Conservation (phyloP, 2,329 filamentous ascomycete species). For the Aureobasidium uvarum region DNA sequence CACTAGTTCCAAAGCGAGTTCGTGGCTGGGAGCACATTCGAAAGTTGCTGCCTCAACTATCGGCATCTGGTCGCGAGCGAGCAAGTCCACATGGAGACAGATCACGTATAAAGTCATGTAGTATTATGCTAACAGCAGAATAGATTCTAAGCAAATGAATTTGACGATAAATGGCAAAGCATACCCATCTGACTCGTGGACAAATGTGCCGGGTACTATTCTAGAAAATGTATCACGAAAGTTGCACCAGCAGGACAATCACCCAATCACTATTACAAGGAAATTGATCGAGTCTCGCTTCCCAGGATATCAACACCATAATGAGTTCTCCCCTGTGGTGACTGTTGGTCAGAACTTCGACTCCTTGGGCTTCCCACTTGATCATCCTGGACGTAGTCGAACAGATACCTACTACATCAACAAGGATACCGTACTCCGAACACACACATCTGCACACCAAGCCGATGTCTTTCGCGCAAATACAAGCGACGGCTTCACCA, state of each 20-base stretch:
- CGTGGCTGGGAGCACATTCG: neutral
- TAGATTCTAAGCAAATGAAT: neutral
- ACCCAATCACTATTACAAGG: slow-evolving; percentile 86
- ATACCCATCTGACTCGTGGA: slow-evolving; percentile 75
- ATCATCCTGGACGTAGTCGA: slow-evolving; percentile 82
- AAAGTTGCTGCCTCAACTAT: neutral
- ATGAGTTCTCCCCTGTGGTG: slow-evolving; percentile 78
- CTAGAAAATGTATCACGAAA: slow-evolving; percentile 69
- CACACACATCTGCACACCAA: slow-evolving; percentile 94
- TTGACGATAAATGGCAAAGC: slow-evolving; percentile 59
- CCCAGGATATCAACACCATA: slow-evolving; percentile 72
- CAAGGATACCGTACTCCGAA: slow-evolving; percentile 75
- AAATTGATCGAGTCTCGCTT: slow-evolving; percentile 91
- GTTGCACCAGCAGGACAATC: slow-evolving; percentile 87
- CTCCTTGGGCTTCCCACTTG: slow-evolving; percentile 82
- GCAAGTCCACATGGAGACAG: neutral
- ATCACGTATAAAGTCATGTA: neutral
- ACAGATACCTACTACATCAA: slow-evolving; percentile 98
- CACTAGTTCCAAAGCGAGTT: neutral
- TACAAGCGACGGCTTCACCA: slow-evolving; percentile 75
- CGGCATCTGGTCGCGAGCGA: neutral
- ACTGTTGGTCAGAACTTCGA: slow-evolving; percentile 89
- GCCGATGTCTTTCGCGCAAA: slow-evolving; percentile 74
- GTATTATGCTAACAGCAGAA: neutral
- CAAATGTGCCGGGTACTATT: slow-evolving; percentile 77